Evolutionary conservation across 306 rosid species (phyloP), one percentile per base, ranked within the genome.

Genomic region (Phaseolus lunatus): DNA sequence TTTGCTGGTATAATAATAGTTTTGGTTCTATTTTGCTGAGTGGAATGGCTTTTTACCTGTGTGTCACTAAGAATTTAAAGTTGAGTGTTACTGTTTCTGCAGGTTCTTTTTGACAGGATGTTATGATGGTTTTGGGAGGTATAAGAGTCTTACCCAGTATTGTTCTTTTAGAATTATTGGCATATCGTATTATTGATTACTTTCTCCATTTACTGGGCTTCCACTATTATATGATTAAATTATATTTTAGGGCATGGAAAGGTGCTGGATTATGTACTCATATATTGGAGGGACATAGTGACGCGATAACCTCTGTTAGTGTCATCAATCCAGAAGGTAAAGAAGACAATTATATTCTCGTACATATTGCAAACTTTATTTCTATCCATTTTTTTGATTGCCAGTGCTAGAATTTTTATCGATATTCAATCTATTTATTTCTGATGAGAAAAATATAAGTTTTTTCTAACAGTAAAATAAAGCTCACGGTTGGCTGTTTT

Each of bases 31-130:
- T 18, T 39, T 19, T 49, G 14, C 18, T 35, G 31, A 24, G 72
- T 23, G 62, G 24, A 24, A 73, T 75, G 57, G 7, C 45, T 61
- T 77, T 39, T 61, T 57, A 31, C 20, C 31, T 18, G 62, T n/a
- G 29, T 73, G 64, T 48, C 33, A 27, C n/a, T 41, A 47, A 13
- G 61, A 64, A 48, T 66, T 65, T 54, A 2, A 43, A 37, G 26
- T 24, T 69, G 27, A 71, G 7, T 58, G 14, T 52, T 72, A 78
- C 73, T 52, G 16, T 69, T 78, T 81, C 81, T 81, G 85, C 96
- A 95, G 97, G 94, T 90, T 92, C 83, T 81, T 95, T 86, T 84
- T 95, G 90, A 95, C 99, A 5, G 99, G 99, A 39, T 92, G 96
- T 63, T 92, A 92, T 71, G 99, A 95, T 87, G 85, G 91, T 73